Evolutionary conservation across 2,329 filamentous ascomycete species (phyloP), one percentile per base, ranked within the genome.

Genomic region (Arthrobotrys megalospora): DNA sequence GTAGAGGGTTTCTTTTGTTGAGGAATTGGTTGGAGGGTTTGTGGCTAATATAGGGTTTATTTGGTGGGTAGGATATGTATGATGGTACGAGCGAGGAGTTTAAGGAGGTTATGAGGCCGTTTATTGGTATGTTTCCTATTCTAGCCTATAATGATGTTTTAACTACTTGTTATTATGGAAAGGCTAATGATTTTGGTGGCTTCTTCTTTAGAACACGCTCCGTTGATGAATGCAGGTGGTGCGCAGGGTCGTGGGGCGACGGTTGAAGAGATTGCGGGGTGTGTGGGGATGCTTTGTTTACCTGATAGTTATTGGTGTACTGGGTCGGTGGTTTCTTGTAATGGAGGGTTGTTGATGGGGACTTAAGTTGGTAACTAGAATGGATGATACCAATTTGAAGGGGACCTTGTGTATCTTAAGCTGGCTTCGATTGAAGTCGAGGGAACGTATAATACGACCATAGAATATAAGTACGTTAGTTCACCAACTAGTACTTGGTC

Each of bases 281-380:
- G 93, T 4, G 90, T 94, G 16, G 91, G 88, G 1, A 93, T 94
- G 91, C 84, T 94, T 21, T 93, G 91, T 83, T 88, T 88, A 4
- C 86, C 87, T 5, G 93, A 95, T 83, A 88, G 89, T n/a, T 88
- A 86, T 6, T 95, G 92, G 92, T 91, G 90, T 82, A 96, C 92
- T 0, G 93, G 93, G 0, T 91, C 91, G 83, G 91, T 94, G 24
- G 88, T 96, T 3, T 92, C 91, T 85, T 92, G 92, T 6, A 95
- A 95, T 82, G 93, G 93, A 0, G 93, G 93, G 6, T 90, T 93
- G 89, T 87, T 86, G 77, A 88, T 90, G 84, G 86, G 64, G 12
- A 21, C 65, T 34, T 76, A 70, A 45, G 41, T n/a, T n/a, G 24
- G 2, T 28, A 28, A 28, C 2, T 28, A 5, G 24, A 28, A 28